These are phyloP conservation scores for Lotus japonicus DNA, from an alignment of 306 rosid genomes.

Conservation along the genomic window DNA sequence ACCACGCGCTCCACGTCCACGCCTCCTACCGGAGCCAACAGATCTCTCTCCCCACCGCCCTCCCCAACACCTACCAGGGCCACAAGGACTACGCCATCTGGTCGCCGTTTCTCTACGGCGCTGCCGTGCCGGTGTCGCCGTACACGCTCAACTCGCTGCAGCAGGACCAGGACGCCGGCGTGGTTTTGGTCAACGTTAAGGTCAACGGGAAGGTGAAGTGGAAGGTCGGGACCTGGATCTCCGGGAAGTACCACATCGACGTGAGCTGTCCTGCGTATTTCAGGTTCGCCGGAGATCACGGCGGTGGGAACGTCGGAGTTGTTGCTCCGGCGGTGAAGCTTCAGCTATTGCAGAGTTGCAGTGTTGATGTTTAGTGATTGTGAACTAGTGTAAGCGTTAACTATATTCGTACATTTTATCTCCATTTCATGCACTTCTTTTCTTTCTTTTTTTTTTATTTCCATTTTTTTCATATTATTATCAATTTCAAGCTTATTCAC, in stretches of 20 bases:
- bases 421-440: too few relatives aligned
- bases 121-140: constrained; percentile 50
- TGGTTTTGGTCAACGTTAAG: constrained; percentile 39
- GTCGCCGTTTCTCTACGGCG: constrained; percentile 60
- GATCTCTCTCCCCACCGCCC: constrained; percentile 35
- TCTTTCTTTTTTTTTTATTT: too few relatives aligned
- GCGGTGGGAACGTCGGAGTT: constrained; percentile 6
- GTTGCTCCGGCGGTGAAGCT: constrained; percentile 41
- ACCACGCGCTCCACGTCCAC: constrained; percentile 31
- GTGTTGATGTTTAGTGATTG: constrained; percentile 44
- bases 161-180: constrained; percentile 45
- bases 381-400: neutral
- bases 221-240: constrained; percentile 74
- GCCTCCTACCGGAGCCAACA: constrained; percentile 62
- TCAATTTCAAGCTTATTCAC: too few relatives aligned
- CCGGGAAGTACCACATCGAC: constrained; percentile 48
- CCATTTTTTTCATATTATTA: too few relatives aligned
- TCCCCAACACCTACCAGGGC: constrained; percentile 62
- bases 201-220: constrained; percentile 58
- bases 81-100: constrained; percentile 54
- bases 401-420: too few relatives aligned
- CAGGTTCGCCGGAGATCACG: constrained; percentile 25
- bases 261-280: constrained; percentile 74
- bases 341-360: constrained; percentile 49
- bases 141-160: constrained; percentile 19